Conservation (phyloP, 2,329 filamentous ascomycete genomes). For the Botrytis fragariae region DNA sequence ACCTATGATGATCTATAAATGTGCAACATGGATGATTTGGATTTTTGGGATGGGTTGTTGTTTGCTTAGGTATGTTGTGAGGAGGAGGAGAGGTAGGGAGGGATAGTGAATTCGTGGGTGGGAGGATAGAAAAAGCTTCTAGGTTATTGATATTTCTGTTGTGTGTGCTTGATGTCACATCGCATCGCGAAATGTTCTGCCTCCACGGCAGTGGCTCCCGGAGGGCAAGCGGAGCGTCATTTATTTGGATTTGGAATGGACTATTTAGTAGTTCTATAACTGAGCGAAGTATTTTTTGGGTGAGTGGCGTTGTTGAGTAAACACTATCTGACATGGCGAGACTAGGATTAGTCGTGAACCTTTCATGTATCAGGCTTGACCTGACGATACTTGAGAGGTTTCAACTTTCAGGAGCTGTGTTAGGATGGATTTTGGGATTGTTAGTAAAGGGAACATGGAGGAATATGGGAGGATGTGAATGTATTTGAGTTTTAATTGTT, state of each 20-base stretch:
- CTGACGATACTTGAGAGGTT: neutral
- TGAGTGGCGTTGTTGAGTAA: neutral
- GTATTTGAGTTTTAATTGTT: neutral
- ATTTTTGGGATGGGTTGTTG: too few species aligned
- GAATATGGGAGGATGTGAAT: neutral
- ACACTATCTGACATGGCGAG: neutral
- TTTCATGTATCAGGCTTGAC: neutral
- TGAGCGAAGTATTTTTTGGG: neutral
- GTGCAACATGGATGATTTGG: too few species aligned
- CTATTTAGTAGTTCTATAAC: neutral
- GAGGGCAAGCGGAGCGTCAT: neutral
- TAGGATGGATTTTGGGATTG: neutral
- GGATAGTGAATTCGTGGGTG: neutral
- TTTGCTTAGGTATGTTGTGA: too few species aligned
- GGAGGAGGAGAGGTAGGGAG: rapidly evolving
- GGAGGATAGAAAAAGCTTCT: too few species aligned
- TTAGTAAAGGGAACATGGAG: too few species aligned
- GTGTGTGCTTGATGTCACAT: neutral
- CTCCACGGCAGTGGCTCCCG: neutral
- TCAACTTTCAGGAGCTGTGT: neutral
- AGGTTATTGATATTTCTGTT: too few species aligned
- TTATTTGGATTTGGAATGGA: neutral
- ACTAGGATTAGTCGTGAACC: neutral
- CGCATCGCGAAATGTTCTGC: neutral
- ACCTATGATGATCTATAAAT: too few species aligned